Evolutionary conservation across 2,329 filamentous ascomycete genomes (phyloP).

Genomic region (Aspergillus amoenus): DNA sequence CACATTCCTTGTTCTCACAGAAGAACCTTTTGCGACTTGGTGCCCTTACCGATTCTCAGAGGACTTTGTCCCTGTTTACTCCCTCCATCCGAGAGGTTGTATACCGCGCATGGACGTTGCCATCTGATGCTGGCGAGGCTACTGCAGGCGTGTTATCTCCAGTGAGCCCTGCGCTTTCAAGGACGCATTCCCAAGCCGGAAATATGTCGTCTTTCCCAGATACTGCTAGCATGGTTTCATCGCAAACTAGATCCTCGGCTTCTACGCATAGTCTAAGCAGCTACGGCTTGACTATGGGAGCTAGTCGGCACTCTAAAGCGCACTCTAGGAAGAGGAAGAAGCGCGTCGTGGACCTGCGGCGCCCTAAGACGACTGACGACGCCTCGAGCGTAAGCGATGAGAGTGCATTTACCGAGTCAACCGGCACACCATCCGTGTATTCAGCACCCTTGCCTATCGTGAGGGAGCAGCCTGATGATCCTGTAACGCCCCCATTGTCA

Average conservation of each 20-base stretch:
- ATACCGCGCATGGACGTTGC: slow-evolving; percentile 87
- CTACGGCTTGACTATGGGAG: slow-evolving; percentile 40
- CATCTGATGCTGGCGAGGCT: slow-evolving; percentile 67
- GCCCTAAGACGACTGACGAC: slow-evolving; percentile 42
- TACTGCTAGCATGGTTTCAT: slow-evolving; percentile 63
- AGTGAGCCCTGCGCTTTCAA: slow-evolving; percentile 54
- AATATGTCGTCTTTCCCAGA: slow-evolving; percentile 74
- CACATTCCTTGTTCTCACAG: slow-evolving; percentile 89
- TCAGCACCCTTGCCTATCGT: slow-evolving; percentile 57
- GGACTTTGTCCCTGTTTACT: slow-evolving; percentile 87
- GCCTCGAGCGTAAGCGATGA: slow-evolving; percentile 44
- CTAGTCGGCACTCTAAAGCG: slow-evolving; percentile 45
- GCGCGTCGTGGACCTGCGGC: slow-evolving; percentile 49
- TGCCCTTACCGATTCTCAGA: slow-evolving; percentile 80
- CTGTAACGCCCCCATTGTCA: slow-evolving; percentile 52
- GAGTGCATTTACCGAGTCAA: slow-evolving; percentile 41
- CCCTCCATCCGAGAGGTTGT: slow-evolving; percentile 87
- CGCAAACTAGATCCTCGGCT: slow-evolving; percentile 58
- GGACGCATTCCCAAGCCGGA: slow-evolving; percentile 63
- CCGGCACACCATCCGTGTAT: slow-evolving; percentile 48
- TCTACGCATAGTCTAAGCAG: slow-evolving; percentile 37
- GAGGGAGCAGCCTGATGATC: slow-evolving; percentile 60
- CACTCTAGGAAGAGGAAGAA: slow-evolving; percentile 48
- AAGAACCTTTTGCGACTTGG: slow-evolving; percentile 86
- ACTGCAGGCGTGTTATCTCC: slow-evolving; percentile 39